A percentile compares a stretch with the other conserved stretches of the same genome.
These are phyloP conservation scores for Ilyonectria robusta DNA, from an alignment of 2,329 filamentous ascomycete species.

Conservation along the genomic window DNA sequence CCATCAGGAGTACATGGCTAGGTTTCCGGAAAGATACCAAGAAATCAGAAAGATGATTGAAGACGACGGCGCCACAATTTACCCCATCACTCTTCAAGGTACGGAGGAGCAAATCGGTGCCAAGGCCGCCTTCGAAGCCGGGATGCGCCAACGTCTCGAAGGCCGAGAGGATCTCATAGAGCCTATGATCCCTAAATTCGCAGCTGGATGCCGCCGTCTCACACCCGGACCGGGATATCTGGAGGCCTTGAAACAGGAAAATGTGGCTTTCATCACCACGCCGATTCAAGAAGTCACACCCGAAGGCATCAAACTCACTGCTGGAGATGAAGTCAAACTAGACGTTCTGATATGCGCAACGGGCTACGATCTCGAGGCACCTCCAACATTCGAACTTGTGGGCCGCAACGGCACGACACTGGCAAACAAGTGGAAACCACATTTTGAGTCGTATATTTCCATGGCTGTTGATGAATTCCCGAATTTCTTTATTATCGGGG, in stretches of 20 bases:
- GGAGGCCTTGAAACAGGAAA: slow-evolving; percentile 28
- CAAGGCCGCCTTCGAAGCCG: neutral
- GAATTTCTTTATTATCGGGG: slow-evolving; percentile 64
- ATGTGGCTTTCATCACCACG: slow-evolving; percentile 17
- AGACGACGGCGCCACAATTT: slow-evolving; percentile 9
- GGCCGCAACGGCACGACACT: slow-evolving; percentile 57
- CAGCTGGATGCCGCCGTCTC: slow-evolving; percentile 28
- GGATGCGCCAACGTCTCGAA: slow-evolving; percentile 18
- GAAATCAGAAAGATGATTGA: slow-evolving; percentile 28
- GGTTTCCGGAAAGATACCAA: slow-evolving; percentile 19
- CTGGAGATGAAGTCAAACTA: slow-evolving; percentile 14
- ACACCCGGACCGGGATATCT: slow-evolving; percentile 33
- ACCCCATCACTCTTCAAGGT: slow-evolving; percentile 18
- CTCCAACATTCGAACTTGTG: slow-evolving; percentile 52
- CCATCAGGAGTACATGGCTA: slow-evolving; percentile 29
- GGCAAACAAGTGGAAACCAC: slow-evolving; percentile 54
- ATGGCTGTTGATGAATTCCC: slow-evolving; percentile 63
- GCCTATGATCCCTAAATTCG: slow-evolving; percentile 24
- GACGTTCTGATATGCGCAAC: slow-evolving; percentile 32
- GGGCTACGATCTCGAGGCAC: slow-evolving; percentile 23
- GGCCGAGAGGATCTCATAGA: neutral
- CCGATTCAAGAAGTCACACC: neutral
- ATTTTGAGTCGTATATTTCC: slow-evolving; percentile 61
- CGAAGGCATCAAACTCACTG: slow-evolving; percentile 6
- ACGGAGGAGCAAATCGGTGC: slow-evolving; percentile 7